Percentiles rank a stretch among this genome's conserved stretches.
phyloP scores from a whole-genome alignment of 345 rosid species.

The Boechera stricta region DNA sequence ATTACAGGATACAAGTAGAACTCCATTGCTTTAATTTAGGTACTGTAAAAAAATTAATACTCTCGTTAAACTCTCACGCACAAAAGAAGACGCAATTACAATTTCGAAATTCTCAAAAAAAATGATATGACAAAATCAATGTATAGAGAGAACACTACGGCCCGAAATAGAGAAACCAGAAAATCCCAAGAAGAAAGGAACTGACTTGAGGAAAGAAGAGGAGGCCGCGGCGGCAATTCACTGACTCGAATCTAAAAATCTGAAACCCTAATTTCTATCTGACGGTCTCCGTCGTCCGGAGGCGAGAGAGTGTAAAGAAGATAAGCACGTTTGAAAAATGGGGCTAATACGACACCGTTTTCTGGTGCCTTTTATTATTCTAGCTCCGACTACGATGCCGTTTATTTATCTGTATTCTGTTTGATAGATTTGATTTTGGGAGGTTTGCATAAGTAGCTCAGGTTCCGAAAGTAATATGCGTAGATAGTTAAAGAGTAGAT shows the following conservation, averaged over 20 bases:
- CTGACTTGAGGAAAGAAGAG: constrained; percentile 62
- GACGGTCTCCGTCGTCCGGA: constrained; percentile 27
- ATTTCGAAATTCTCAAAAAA: background rate
- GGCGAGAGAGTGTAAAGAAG: background rate
- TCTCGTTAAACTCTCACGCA: constrained; percentile 7
- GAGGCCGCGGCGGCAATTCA: constrained; percentile 45
- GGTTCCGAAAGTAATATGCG: no score
- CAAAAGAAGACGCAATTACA: background rate
- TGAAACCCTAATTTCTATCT: constrained; percentile 41
- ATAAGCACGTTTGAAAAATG: constrained; percentile 1
- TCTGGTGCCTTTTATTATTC: background rate
- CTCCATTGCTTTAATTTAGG: constrained; percentile 61
- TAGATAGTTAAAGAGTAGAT: no score
- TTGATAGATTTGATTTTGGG: no score
- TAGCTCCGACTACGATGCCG: background rate
- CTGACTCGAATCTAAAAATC: constrained; percentile 45
- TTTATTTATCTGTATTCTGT: no score
- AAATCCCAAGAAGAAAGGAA: constrained; percentile 9
- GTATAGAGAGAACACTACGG: background rate
- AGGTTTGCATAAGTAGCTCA: no score
- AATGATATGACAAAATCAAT: background rate
- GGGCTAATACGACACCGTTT: constrained; percentile 1
- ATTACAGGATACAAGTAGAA: constrained; percentile 72
- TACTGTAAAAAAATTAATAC: constrained; percentile 48
- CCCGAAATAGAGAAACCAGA: background rate